Conservation (phyloP, 1,139 yeast genomes). For the Suhomyces anneliseae region DNA sequence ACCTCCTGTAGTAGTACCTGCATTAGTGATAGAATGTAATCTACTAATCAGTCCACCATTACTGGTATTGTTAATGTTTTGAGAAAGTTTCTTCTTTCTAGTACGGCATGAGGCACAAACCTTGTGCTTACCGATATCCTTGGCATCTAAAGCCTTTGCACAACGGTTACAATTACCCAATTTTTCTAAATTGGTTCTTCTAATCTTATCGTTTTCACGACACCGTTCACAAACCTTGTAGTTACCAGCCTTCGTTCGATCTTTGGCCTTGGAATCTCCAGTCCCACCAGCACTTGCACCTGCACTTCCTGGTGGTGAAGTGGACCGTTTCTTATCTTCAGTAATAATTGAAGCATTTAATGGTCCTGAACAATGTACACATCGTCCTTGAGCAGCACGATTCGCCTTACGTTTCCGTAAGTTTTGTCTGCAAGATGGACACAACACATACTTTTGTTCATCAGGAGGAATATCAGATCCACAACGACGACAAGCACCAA, state of each 20-base stretch:
- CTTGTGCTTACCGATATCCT: conserved; percentile 53
- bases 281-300: not conserved
- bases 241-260: conserved; percentile 29
- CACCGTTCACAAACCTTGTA: conserved; percentile 66
- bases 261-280: conserved; percentile 12
- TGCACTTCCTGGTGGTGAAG: conserved; percentile 4
- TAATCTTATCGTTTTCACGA: conserved; percentile 57
- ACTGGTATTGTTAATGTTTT: conserved; percentile 13
- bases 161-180: conserved; percentile 65
- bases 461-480: conserved; percentile 54
- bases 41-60: conserved; percentile 9
- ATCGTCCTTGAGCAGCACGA: conserved; percentile 61
- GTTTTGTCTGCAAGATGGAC: conserved; percentile 58
- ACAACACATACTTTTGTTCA: conserved; percentile 53
- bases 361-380: conserved; percentile 69
- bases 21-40: conserved; percentile 4
- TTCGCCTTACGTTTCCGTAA: conserved; percentile 56
- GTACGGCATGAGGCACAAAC: conserved; percentile 55
- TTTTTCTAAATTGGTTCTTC: conserved; percentile 56
- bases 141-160: conserved; percentile 46
- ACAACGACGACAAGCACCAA: conserved; percentile 66
- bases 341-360: conserved; percentile 45
- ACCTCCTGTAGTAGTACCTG: not conserved
- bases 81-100: conserved; percentile 45
- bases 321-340: conserved; percentile 17